Evolutionary conservation across 1,139 yeast species (phyloP), one percentile per base, ranked within the genome.

Genomic region (Blastobotrys petasosporus): DNA sequence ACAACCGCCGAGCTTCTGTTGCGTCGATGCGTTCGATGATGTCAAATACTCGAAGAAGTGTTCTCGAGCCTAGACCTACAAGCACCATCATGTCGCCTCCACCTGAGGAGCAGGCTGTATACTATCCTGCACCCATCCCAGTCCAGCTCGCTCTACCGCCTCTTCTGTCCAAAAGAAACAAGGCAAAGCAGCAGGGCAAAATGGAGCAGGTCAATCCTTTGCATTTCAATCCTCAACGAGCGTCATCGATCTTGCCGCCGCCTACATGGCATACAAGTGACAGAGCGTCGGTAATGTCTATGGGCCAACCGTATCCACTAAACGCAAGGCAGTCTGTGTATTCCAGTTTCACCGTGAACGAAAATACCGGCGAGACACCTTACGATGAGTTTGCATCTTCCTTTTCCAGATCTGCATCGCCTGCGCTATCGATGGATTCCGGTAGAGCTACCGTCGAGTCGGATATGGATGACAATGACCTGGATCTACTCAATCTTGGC

Each of bases 41-140:
- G 13, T 32, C 39, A 13, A 20, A 20, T 20, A 20, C 4, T 7
- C 28, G 42, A 17, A 31, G 32, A 30, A 37, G 44, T 12, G 32
- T 46, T n/a, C 34, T 48, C n/a, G 41, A 48, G 9, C 48, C 48
- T 7, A 33, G 39, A 8, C 51, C 50, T 2, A 33, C 46, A 12
- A 30, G 30, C n/a, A 33, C 15, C 2, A 31, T 10, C 8, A 20
- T 23, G 9, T 20, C 36, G 7, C 39, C 41, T 4, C 30, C 41
- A 13, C 39, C 40, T 10, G 46, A 48, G 29, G 56, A 53, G 32
- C 45, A 43, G 10, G 32, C 44, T 41, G 54, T 56, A 1, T 59
- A 49, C 43, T 65, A 65, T 39, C 68, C 69, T 1, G 66, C 68
- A 1, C 67, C 67, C 10, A 56, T 64, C 13, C 68, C 68, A 3